A percentile compares a stretch with the other conserved stretches of the same genome.
Conservation (phyloP, 257 asterid genomes). For the Solanum sejunctum region DNA sequence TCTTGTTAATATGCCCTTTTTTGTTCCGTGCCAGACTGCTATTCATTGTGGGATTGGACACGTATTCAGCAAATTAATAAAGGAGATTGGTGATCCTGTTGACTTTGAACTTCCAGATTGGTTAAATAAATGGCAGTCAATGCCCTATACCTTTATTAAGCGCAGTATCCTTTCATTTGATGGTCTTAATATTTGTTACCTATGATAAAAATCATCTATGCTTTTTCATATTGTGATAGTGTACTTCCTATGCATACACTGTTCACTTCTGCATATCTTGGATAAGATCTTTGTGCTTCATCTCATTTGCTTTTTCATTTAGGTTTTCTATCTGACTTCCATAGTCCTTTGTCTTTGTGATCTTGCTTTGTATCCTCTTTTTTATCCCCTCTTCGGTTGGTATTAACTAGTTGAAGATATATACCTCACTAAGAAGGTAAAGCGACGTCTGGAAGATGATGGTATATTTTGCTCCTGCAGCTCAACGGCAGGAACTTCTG, state of each 20-base stretch:
- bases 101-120: conserved; percentile 92
- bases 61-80: conserved; percentile 49
- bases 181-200: background rate
- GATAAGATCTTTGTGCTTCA: background rate
- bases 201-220: background rate
- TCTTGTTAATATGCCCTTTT: background rate
- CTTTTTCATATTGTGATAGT: background rate
- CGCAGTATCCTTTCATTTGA: conserved; percentile 73
- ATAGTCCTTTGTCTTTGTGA: background rate
- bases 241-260: background rate
- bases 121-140: conserved; percentile 45
- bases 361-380: background rate
- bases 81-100: conserved; percentile 59
- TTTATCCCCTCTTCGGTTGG: background rate
- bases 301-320: background rate
- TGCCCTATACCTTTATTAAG: conserved; percentile 56
- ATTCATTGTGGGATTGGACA: conserved; percentile 41
- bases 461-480: conserved; percentile 90
- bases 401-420: conserved; percentile 54
- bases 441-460: conserved; percentile 78
- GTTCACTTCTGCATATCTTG: background rate
- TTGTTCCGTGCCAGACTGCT: conserved; percentile 20
- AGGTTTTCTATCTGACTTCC: background rate
- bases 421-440: conserved; percentile 69
- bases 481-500: conserved; percentile 51